A percentile compares a stretch with the other conserved stretches of the same genome.
Conservation (phyloP, 192 early-diverging fungal genomes). For the Backusella macrospora region DNA sequence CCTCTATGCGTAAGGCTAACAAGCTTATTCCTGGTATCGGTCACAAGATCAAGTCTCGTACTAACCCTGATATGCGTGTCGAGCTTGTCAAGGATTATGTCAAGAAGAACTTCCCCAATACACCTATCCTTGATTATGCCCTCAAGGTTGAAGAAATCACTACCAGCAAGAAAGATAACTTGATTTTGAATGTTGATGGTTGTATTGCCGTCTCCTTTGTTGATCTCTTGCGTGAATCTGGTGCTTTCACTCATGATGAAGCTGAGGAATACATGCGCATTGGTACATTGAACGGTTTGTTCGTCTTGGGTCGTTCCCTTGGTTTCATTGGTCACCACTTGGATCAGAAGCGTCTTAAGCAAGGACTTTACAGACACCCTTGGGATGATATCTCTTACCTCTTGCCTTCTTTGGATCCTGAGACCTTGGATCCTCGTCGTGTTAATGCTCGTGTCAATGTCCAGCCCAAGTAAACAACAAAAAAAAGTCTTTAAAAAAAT, state of each 20-base stretch:
- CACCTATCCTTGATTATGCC: slow-evolving; percentile 92
- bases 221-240: slow-evolving; percentile 88
- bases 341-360: slow-evolving; percentile 98
- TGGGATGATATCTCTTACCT: slow-evolving; percentile 97
- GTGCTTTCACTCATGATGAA: slow-evolving; percentile 92
- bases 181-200: slow-evolving; percentile 95
- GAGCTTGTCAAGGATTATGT: slow-evolving; percentile 94
- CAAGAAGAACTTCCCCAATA: slow-evolving; percentile 81
- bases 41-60: slow-evolving; percentile 99
- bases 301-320: slow-evolving; percentile 92
- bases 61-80: slow-evolving; percentile 98
- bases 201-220: slow-evolving; percentile 96
- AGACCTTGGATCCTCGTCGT: slow-evolving; percentile 47
- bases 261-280: slow-evolving; percentile 95
- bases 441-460: slow-evolving; percentile 40
- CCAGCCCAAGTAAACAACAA: slow-evolving; percentile 20
- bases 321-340: slow-evolving; percentile 98
- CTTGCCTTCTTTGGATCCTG: slow-evolving; percentile 48
- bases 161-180: slow-evolving; percentile 97
- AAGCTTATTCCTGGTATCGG: slow-evolving; percentile 98
- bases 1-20: slow-evolving; percentile 93
- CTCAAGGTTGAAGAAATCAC: slow-evolving; percentile 93
- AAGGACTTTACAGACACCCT: slow-evolving; percentile 97
- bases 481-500: not conserved
- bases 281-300: slow-evolving; percentile 95